Conservation (phyloP, 371 early-diverging fungal genomes). For the Zychaea mexicana region DNA sequence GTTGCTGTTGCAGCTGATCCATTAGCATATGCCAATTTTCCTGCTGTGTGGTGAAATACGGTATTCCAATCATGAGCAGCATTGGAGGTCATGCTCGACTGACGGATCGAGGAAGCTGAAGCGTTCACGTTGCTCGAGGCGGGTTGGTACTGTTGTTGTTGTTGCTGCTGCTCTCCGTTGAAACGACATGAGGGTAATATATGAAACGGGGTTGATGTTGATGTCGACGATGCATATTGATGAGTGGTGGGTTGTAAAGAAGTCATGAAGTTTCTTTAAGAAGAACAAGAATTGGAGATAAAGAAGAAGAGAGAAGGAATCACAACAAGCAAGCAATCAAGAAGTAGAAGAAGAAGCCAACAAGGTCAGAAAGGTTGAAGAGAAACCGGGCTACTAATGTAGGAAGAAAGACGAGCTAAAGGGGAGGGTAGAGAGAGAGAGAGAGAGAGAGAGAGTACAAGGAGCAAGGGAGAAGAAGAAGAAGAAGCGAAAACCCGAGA, state of each 20-base stretch:
- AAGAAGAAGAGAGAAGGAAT: not conserved
- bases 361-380: not conserved
- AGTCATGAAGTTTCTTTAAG: constrained; percentile 16
- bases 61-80: constrained; percentile 2
- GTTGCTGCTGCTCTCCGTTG: constrained; percentile 8
- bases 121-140: not conserved
- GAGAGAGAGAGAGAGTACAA: constrained; percentile 4
- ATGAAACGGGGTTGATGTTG: not conserved
- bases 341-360: constrained; percentile 1
- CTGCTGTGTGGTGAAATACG: not conserved
- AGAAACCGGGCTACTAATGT: not conserved
- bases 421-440: not conserved
- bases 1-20: not conserved
- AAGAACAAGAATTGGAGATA: constrained; percentile 3
- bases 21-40: constrained; percentile 2
- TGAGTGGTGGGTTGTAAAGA: constrained; percentile 20
- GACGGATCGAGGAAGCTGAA: not conserved
- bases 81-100: not conserved
- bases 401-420: not conserved
- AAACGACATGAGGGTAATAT: constrained; percentile 13
- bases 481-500: not conserved
- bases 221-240: constrained; percentile 4
- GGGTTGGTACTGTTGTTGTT: too few species aligned
- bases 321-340: not conserved
- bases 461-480: not conserved